Evolutionary conservation across 495 filamentous ascomycete species (phyloP), one percentile per base, ranked within the genome.

Genomic region (Aspergillus sclerotioniger): DNA sequence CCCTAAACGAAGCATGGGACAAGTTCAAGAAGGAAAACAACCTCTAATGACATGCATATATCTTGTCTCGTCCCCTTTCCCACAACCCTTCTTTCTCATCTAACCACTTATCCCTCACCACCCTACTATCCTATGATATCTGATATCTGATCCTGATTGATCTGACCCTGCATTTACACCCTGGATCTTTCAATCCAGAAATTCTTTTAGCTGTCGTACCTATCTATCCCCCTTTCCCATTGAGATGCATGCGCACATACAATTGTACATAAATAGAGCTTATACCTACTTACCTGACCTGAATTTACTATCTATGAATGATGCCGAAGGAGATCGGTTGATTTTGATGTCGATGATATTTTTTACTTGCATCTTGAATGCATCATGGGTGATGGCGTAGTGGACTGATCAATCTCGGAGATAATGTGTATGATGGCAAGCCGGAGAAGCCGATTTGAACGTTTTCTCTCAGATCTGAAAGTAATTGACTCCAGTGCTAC

Each of bases 1-100:
- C 91, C 15, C 77, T 98, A 69, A 98, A 98, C 67, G 95, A 98
- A 73, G 91, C 92, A 7, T 98, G 94, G 94, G 94, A 98, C 68
- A 96, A 92, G 72, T 98, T 98, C 76, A 94, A 93, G 74, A 78
- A 79, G 56, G 92, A 98, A 66, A 97, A 98, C 71, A 79, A 78
- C 53, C 69, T 79, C 31, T 79, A 62, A 64, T 25, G 0, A 15
- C 10, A 19, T n/a, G n/a, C 3, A 19, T 16, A 7, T 21, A 37
- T 54, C 25, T 15, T 3, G 39, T 47, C 47, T 25, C 47, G 41
- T 35, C 51, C 28, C 56, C 17, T 21, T 53, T 45, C 41, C 15
- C 44, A 32, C 57, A 62, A 49, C 35, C 54, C 9, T 46, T 12
- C 31, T 59, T 64, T 39, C 25, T 47, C 28, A 33, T 44, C 15